Conservation (phyloP, 306 rosid species). For the Vigna mungo region DNA sequence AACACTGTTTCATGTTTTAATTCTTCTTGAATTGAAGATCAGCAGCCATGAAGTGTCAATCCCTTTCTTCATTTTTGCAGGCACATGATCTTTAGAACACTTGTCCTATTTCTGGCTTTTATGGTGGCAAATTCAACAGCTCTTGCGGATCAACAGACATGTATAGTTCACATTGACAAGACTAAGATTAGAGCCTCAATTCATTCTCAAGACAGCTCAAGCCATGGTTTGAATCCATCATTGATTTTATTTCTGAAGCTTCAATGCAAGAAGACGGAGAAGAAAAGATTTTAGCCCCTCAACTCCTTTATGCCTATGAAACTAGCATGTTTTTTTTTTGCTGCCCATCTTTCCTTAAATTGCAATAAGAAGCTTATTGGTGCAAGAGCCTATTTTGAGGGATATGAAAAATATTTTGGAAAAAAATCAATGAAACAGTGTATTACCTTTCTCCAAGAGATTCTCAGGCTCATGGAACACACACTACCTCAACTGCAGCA, state of each 20-base stretch:
- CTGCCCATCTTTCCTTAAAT: too few species aligned
- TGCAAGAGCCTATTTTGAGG: too few species aligned
- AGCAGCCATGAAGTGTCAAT: conserved; percentile 18
- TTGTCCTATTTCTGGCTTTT: conserved; percentile 49
- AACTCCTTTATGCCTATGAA: too few species aligned
- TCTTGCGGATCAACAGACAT: conserved; percentile 50
- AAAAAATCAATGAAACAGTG: too few species aligned
- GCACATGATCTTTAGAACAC: conserved; percentile 50
- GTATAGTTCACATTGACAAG: conserved; percentile 74
- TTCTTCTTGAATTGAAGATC: conserved; percentile 4
- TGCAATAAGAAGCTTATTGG: too few species aligned
- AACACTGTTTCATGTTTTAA: not conserved
- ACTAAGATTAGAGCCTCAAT: conserved; percentile 47
- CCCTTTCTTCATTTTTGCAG: conserved; percentile 43
- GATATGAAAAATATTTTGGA: too few species aligned
- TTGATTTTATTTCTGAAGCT: conserved; percentile 54
- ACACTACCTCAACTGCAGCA: too few species aligned
- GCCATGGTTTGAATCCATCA: conserved; percentile 56
- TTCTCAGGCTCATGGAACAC: too few species aligned
- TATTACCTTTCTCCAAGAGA: too few species aligned
- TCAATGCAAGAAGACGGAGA: conserved; percentile 45
- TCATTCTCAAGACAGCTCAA: conserved; percentile 50
- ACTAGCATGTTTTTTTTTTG: too few species aligned
- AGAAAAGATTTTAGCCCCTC: too few species aligned
- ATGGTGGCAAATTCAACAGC: conserved; percentile 55